Evolutionary conservation across 2,329 filamentous ascomycete species (phyloP), one percentile per base, ranked within the genome.

Genomic region (Capronia epimyces): DNA sequence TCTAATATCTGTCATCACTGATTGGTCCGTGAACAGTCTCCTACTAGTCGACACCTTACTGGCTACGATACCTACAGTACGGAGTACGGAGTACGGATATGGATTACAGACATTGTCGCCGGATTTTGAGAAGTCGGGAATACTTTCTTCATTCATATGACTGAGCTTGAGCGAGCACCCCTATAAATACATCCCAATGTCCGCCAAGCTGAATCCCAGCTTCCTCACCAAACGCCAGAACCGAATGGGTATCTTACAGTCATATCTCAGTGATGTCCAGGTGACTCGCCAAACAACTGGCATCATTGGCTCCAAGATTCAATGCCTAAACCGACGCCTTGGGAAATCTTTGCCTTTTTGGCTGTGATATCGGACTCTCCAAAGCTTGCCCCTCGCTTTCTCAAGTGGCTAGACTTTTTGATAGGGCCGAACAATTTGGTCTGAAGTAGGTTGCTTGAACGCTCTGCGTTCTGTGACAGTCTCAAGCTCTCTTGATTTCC

Each of bases 371-470:
- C 67, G 34, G 57, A 60, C 21, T 67, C 65, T 4, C 65, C 65
- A 56, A 64, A 66, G 58, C 63, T 68, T 50, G 63, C 66, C 60
- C 71, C 70, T 52, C 71, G 68, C 63, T 74, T 74, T 25, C 63
- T 56, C 69, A 48, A 71, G 63, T 37, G 72, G 24, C 39, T 71
- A 12, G 72, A 65, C 65, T 85, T 85, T 60, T 75, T 79, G 22
- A 84, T 74, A 29, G 78, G 73, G 1, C 80, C 81, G 62, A 82
- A 83, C 3, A 86, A 66, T 64, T 81, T 84, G 32, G 75, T 75
- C 64, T 86, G 82, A n/a, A 80, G 69, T 29, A 75, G 56, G 45
- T 68, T 70, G 64, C 67, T 76, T 57, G 62, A 70, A 60, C 67
- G 71, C 52, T 67, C 70, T 60, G 66, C 69, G 52, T 63, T 70